Conservation (phyloP, 176 grass and related monocot species). For the Oryza glumipatula region DNA sequence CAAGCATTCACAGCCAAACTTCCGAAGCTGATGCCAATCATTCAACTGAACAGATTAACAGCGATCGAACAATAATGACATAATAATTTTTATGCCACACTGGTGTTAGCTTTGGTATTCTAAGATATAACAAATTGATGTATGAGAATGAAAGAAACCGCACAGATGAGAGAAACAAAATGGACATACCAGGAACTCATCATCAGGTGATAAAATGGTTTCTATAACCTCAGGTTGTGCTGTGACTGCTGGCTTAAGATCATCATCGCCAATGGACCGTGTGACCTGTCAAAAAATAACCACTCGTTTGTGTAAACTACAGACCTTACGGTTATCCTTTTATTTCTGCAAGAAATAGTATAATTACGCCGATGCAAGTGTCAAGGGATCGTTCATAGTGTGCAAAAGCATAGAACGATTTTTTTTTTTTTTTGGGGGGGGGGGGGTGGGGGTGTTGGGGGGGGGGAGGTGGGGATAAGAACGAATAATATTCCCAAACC, state of each 20-base stretch:
- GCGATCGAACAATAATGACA: not conserved
- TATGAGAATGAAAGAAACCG: constrained; percentile 20
- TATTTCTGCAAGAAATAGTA: not conserved
- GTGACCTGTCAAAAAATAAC: constrained; percentile 73
- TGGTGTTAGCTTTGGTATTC: not conserved
- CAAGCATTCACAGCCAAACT: not conserved
- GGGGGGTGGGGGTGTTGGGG: too few species aligned
- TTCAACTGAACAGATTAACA: not conserved
- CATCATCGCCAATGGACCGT: constrained; percentile 92
- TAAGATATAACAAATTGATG: constrained; percentile 5
- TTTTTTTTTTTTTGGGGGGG: too few species aligned
- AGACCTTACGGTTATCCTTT: constrained; percentile 8
- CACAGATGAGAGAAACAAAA: constrained; percentile 5
- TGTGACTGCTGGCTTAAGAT: constrained; percentile 96
- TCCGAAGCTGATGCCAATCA: not conserved
- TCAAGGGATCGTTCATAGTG: not conserved
- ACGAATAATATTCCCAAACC: not conserved
- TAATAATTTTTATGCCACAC: not conserved
- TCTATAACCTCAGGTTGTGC: constrained; percentile 80
- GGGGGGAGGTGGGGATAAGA: not conserved
- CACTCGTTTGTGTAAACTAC: not conserved
- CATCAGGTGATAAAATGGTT: constrained; percentile 71
- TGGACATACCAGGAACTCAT: constrained; percentile 77
- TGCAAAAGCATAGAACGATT: not conserved
- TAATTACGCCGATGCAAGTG: not conserved